Evolutionary conservation across 345 rosid species (phyloP).

Genomic region (Noccaea bulbosa): DNA sequence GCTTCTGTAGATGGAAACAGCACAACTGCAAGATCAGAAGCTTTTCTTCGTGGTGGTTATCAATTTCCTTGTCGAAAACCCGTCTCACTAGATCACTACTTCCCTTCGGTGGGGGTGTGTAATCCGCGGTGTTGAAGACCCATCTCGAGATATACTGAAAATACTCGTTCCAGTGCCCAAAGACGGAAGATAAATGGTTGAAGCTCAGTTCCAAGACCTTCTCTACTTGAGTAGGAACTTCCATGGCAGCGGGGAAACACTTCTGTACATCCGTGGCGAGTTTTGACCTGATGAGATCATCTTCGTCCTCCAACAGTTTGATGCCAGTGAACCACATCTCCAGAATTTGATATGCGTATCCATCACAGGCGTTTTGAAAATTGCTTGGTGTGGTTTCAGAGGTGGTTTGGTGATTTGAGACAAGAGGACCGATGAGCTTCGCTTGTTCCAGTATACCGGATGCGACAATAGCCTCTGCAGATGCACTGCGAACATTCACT

Average conservation of each 20-base stretch:
- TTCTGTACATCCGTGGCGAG: conserved; percentile 70
- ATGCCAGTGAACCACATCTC: conserved; percentile 79
- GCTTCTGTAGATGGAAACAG: conserved; percentile 72
- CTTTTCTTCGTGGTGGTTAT: conserved; percentile 95
- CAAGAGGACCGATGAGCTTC: conserved; percentile 57
- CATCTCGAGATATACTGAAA: conserved; percentile 60
- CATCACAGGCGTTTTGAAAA: conserved; percentile 47
- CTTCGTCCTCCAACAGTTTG: conserved; percentile 92
- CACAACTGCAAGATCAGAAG: conserved; percentile 77
- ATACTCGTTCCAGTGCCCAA: conserved; percentile 83
- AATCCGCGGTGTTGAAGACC: conserved; percentile 58
- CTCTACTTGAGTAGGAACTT: conserved; percentile 79
- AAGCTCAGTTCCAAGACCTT: conserved; percentile 82
- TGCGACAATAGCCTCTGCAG: conserved; percentile 81
- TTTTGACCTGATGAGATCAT: conserved; percentile 71
- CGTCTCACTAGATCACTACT: conserved; percentile 74
- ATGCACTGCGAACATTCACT: conserved; percentile 77
- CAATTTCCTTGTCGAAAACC: conserved; percentile 94
- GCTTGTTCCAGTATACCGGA: conserved; percentile 91
- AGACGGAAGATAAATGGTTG: conserved; percentile 62
- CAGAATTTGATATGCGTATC: conserved; percentile 62
- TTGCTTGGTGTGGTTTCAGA: conserved; percentile 36
- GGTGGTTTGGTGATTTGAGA: conserved; percentile 45
- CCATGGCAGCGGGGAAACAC: conserved; percentile 52
- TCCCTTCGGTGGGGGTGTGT: conserved; percentile 44